Evolutionary conservation across 1,284 basidiomycete species (phyloP).

Genomic region (Rhodotorula mucilaginosa): DNA sequence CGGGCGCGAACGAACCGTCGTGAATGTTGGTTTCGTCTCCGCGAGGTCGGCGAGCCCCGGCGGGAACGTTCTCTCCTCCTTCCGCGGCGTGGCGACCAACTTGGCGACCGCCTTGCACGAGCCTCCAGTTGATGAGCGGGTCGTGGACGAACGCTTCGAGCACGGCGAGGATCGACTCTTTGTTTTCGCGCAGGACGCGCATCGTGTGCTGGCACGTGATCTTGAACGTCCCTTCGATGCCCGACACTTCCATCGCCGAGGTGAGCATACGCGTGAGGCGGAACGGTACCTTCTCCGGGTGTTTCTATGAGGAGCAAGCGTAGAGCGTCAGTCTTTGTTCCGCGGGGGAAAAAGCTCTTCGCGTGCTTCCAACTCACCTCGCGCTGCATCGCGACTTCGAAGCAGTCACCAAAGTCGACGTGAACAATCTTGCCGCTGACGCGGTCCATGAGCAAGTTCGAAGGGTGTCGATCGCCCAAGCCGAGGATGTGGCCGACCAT

Average conservation of each 20-base stretch:
- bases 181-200: conserved; percentile 92
- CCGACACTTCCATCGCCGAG: conserved; percentile 98
- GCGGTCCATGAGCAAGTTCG: conserved; percentile 89
- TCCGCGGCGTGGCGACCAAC: conserved; percentile 42
- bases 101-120: conserved; percentile 48
- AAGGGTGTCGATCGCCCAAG: conserved; percentile 96
- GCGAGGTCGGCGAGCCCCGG: conserved; percentile 39
- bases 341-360: neutral
- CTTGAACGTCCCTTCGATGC: conserved; percentile 95
- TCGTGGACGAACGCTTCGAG: conserved; percentile 75
- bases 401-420: conserved; percentile 77
- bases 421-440: conserved; percentile 93
- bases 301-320: conserved; percentile 66
- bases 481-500: conserved; percentile 97
- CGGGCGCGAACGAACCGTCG: conserved; percentile 29
- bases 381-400: conserved; percentile 50
- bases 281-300: conserved; percentile 99
- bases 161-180: conserved; percentile 96
- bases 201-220: conserved; percentile 92
- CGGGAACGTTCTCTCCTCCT: conserved; percentile 48
- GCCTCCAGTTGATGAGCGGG: conserved; percentile 59
- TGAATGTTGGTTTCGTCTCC: conserved; percentile 45
- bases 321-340: neutral
- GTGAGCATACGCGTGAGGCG: conserved; percentile 96
- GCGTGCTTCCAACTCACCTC: conserved; percentile 32